Conservation (phyloP, 139 green algal genomes). For the Tetraselmis striata region DNA sequence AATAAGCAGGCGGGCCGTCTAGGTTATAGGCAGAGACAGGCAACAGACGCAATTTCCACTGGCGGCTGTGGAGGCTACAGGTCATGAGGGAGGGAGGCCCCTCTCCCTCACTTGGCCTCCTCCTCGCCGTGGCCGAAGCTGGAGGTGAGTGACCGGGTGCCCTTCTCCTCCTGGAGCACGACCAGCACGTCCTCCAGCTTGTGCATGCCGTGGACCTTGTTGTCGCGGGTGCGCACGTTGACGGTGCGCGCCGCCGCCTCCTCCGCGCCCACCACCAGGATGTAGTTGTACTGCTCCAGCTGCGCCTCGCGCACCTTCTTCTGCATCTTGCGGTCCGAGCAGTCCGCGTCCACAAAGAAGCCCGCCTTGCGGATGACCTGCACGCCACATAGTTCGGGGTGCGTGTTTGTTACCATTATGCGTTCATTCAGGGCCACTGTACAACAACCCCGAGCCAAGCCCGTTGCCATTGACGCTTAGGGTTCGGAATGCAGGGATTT, state of each 20-base stretch:
- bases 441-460: too few relatives aligned
- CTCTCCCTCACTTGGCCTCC: too few relatives aligned
- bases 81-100: too few relatives aligned
- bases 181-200: slow-evolving; percentile 25
- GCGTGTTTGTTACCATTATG: too few relatives aligned
- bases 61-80: too few relatives aligned
- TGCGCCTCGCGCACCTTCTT: slow-evolving; percentile 97
- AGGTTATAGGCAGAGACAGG: too few relatives aligned
- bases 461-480: too few relatives aligned
- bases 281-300: slow-evolving; percentile 96
- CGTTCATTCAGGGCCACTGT: too few relatives aligned
- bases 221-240: slow-evolving; percentile 93
- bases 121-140: not conserved
- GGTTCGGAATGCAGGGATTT: too few relatives aligned
- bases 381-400: too few relatives aligned
- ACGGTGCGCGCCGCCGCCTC: slow-evolving; percentile 66
- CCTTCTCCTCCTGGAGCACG: slow-evolving; percentile 14
- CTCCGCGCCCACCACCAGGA: slow-evolving; percentile 85
- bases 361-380: slow-evolving; percentile 47
- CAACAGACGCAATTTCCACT: too few relatives aligned
- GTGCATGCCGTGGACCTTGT: slow-evolving; percentile 57
- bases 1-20: too few relatives aligned
- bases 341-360: slow-evolving; percentile 76
- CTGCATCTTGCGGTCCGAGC: slow-evolving; percentile 87
- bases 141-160: not conserved